Conservation (phyloP, 2,329 filamentous ascomycete species). For the Annulohypoxylon truncatum region DNA sequence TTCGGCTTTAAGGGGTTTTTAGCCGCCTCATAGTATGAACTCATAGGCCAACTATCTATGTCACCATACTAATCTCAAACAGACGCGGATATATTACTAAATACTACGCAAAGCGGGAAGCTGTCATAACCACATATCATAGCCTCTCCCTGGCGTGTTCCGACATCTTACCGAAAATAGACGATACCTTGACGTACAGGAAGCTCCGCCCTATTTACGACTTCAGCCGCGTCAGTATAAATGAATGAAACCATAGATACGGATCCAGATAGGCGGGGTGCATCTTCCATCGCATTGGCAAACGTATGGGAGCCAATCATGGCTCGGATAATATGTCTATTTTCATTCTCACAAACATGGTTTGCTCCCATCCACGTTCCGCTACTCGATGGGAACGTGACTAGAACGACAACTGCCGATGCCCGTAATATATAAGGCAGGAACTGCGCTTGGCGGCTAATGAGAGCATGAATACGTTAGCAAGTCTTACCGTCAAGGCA, state of each 20-base stretch:
- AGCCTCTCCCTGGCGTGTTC: constrained; percentile 15
- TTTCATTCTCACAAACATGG: constrained; percentile 38
- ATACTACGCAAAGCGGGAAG: constrained; percentile 3
- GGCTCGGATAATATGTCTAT: constrained; percentile 33
- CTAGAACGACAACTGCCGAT: constrained; percentile 38
- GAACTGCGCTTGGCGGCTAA: constrained; percentile 26
- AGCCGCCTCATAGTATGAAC: constrained; percentile 15
- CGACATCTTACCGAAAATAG: constrained; percentile 26
- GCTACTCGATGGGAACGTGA: constrained; percentile 14
- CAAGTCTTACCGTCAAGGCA: constrained; percentile 3
- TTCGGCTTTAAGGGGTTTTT: constrained; percentile 3
- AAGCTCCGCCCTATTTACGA: constrained; percentile 32
- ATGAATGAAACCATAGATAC: constrained; percentile 29
- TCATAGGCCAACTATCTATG: not conserved
- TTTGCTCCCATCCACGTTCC: constrained; percentile 31
- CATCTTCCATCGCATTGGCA: constrained; percentile 33
- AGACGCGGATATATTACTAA: constrained; percentile 15
- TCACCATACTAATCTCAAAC: constrained; percentile 26
- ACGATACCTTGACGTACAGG: constrained; percentile 13
- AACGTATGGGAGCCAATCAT: constrained; percentile 35
- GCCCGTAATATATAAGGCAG: constrained; percentile 17
- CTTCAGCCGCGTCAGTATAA: constrained; percentile 40
- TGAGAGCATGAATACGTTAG: constrained; percentile 8
- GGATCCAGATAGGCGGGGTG: constrained; percentile 36
- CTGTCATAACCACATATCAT: constrained; percentile 7